Base-by-base conservation (phyloP, 139 green algal species). In the Tetratostichococcus sp. region DNA sequence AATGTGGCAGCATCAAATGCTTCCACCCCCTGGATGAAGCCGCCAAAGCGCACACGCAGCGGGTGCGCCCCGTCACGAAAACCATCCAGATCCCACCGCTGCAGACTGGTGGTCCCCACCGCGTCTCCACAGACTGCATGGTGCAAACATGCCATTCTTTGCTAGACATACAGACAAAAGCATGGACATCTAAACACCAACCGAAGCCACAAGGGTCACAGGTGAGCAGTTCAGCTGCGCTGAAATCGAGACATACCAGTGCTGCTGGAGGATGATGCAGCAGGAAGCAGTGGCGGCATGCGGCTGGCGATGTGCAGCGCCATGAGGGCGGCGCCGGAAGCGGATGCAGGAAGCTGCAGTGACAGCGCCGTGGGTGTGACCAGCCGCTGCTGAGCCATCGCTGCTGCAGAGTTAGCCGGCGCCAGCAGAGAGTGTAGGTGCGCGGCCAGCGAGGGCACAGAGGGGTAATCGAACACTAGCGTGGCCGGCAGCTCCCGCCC, bases 391-490 rank as follows among this genome's bases (percentile, higher is more conserved):
- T 23, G 17, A 2, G 50, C 50, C 11, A 17, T 17, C 11, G 11
- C 19, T 5, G 17, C 50, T 8, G 14, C 14, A 23, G 2, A 17
- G 11, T 62, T 2, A 2, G 34, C 30, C n/a, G 43, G 70, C 8
- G 30, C 30, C 43, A 75, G 70, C 43, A 75, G 43, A 19, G 19
- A 21, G 30, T 68, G 43, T 30, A 86, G 50, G 72, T 79, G 74
- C 35, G 73, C 35, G 1, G 79, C 70, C 6, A 93, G 73, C 31
- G 87, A 83, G 16, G 33, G 19, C 0, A 90, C 72, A 6, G 87
- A 86, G 1, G 91, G 91, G 75, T 95, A 92, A 75, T 96, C 91
- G 73, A 95, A 93, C 14, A 92, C 85, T 31, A 91, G 79, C 32
- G 83, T 90, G 16, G 74, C 67, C 8, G 85, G 82, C 25, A 91